Evolutionary conservation across 208 protist species (phyloP), one percentile per base, ranked within the genome.

Genomic region (Crithidia mellificae): DNA sequence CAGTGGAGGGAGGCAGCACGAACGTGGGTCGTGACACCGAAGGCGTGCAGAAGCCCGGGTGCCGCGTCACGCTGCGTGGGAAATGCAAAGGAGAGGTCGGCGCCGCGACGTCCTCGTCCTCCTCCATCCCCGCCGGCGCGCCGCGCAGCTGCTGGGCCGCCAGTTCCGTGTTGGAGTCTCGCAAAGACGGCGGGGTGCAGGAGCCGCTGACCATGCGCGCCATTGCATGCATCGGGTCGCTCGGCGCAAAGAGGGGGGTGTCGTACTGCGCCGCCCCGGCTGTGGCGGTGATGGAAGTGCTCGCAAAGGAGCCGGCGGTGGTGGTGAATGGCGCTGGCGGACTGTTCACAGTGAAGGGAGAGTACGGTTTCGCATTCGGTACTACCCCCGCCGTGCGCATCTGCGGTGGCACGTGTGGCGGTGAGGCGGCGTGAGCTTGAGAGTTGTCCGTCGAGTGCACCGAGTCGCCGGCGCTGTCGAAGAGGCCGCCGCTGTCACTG

Each of bases 1-100:
- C 44, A 24, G 58, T 54, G 25, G 44, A 52, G 0, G 58, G 4
- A 9, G 58, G 58, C n/a, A 64, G 58, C 58, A 54, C 46, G 17
- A 52, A 64, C 0, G 58, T 39, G 2, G 44, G 30, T 1, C 58
- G 3, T 1, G 41, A 39, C 1, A 41, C 20, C 20, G 41, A 25
- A 3, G 59, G 43, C 20, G 52, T 63, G 59, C 15, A 30, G 53
- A 44, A 52, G 24, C 20, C 38, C 2, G 25, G 17, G 22, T 47
- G 30, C 32, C 55, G 68, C 34, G 32, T 22, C 14, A 30, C 43
- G 34, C 52, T 53, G 25, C 38, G 39, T 9, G 41, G 50, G 8
- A 62, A 39, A 36, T 6, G 15, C 2, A 62, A 22, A 2, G 68
- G 68, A 8, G 58, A 65, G 12, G 44, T 15, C 9, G 50, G 27